phyloP scores from a whole-genome alignment of 169 alveolate genomes.

The Cardiosporidium cionae region DNA sequence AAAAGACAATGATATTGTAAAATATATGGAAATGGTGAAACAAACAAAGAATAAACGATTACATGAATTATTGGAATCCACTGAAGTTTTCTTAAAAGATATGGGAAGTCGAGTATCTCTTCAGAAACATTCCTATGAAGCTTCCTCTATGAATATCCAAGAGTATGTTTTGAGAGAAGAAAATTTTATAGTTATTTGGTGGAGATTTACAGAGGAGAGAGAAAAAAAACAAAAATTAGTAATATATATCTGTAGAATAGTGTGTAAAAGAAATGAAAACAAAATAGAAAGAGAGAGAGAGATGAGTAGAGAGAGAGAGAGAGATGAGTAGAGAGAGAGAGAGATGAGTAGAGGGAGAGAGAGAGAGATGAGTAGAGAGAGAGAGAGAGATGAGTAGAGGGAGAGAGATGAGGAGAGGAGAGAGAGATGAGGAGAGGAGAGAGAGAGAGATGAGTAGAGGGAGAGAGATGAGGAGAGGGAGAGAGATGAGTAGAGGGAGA shows the following conservation, averaged over 20 bases:
- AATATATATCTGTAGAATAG: neutral
- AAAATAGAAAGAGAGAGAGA: neutral
- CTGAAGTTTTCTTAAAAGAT: slow-evolving; percentile 73
- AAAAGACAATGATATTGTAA: slow-evolving; percentile 68
- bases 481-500: slow-evolving; percentile 10
- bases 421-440: no score
- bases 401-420: no score
- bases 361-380: slow-evolving; percentile 1
- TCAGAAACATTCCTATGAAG: no score
- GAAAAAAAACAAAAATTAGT: slow-evolving; percentile 7
- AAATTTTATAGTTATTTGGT: neutral
- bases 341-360: no score
- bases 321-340: neutral
- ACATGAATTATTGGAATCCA: slow-evolving; percentile 70
- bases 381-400: slow-evolving; percentile 12
- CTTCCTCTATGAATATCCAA: no score
- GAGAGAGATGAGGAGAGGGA: no score
- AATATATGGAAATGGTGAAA: slow-evolving; percentile 59
- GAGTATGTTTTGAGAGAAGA: neutral
- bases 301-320: neutral
- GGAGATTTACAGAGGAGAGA: neutral
- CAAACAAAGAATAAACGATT: slow-evolving; percentile 76
- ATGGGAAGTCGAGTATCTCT: slow-evolving; percentile 76
- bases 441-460: no score
- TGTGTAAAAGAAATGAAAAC: neutral